A percentile compares a stretch with the other conserved stretches of the same genome.
These are phyloP conservation scores for Chlorella ohadii DNA, from an alignment of 139 green algal species.

Conservation along the genomic window DNA sequence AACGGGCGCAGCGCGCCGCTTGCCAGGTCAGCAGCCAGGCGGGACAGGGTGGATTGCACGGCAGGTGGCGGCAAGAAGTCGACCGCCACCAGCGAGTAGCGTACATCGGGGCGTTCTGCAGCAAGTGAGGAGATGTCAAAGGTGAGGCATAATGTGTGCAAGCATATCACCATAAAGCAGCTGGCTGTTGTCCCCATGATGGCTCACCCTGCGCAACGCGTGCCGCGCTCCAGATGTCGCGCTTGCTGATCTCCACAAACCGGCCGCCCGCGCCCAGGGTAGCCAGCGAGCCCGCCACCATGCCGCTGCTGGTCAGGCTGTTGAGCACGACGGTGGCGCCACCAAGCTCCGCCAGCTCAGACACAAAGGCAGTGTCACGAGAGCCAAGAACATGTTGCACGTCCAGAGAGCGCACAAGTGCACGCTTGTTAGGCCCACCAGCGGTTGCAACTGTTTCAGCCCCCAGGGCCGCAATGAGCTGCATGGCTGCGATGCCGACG, in stretches of 20 bases:
- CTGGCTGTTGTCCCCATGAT: too few species aligned
- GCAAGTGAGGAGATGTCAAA: not conserved
- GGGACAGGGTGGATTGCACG: slow-evolving; percentile 51
- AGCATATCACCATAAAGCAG: too few species aligned
- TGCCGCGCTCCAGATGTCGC: slow-evolving; percentile 82
- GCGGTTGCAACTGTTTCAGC: slow-evolving; percentile 64
- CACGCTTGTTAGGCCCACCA: slow-evolving; percentile 77
- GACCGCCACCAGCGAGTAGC: slow-evolving; percentile 81
- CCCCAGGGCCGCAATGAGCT: slow-evolving; percentile 58
- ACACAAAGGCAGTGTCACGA: slow-evolving; percentile 68
- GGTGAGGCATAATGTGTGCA: too few species aligned
- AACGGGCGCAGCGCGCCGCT: slow-evolving; percentile 62
- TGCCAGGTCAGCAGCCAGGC: slow-evolving; percentile 43
- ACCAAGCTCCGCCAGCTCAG: slow-evolving; percentile 8
- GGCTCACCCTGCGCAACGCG: slow-evolving; percentile 56
- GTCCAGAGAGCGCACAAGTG: slow-evolving; percentile 64
- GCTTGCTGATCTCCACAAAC: slow-evolving; percentile 91
- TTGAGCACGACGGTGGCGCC: slow-evolving; percentile 72
- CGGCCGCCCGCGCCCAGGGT: slow-evolving; percentile 59
- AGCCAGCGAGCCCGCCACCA: slow-evolving; percentile 81
- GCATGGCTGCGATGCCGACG: slow-evolving; percentile 80
- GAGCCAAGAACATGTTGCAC: slow-evolving; percentile 54
- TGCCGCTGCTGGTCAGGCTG: slow-evolving; percentile 85
- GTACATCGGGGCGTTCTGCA: slow-evolving; percentile 79
- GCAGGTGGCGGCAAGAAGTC: slow-evolving; percentile 84